Conservation (phyloP, 345 rosid species). For the Salix koriyanagi region DNA sequence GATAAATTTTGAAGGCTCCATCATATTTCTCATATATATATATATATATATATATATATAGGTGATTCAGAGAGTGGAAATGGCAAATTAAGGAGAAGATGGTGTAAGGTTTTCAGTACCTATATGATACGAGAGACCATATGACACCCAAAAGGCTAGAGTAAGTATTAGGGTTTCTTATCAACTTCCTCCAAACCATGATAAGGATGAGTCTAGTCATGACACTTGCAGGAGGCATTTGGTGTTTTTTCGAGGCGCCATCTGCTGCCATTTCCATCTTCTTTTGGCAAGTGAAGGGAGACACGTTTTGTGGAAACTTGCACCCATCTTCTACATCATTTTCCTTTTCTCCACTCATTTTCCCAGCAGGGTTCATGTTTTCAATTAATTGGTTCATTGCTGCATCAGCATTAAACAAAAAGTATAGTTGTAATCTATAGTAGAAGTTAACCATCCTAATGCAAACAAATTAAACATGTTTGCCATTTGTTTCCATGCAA, state of each 20-base stretch:
- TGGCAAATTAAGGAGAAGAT: not conserved
- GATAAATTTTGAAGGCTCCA: not conserved
- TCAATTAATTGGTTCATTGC: slow-evolving; percentile 62
- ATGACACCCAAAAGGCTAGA: slow-evolving; percentile 15
- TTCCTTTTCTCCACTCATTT: slow-evolving; percentile 43
- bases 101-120: not conserved
- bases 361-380: slow-evolving; percentile 51
- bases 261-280: slow-evolving; percentile 35
- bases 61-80: not conserved
- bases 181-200: slow-evolving; percentile 21
- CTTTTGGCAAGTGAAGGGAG: slow-evolving; percentile 40
- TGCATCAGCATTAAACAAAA: slow-evolving; percentile 16
- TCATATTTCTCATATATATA: too few species aligned
- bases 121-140: slow-evolving; percentile 21
- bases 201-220: slow-evolving; percentile 15
- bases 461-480: too few species aligned
- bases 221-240: slow-evolving; percentile 23
- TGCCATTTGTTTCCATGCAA: too few species aligned
- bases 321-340: slow-evolving; percentile 41
- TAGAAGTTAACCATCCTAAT: too few species aligned
- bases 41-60: not conserved
- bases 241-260: slow-evolving; percentile 33
- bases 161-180: slow-evolving; percentile 22
- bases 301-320: slow-evolving; percentile 37
- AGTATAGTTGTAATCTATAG: too few species aligned